phyloP scores from a whole-genome alignment of 495 filamentous ascomycete genomes.

The Penicillium manginii region DNA sequence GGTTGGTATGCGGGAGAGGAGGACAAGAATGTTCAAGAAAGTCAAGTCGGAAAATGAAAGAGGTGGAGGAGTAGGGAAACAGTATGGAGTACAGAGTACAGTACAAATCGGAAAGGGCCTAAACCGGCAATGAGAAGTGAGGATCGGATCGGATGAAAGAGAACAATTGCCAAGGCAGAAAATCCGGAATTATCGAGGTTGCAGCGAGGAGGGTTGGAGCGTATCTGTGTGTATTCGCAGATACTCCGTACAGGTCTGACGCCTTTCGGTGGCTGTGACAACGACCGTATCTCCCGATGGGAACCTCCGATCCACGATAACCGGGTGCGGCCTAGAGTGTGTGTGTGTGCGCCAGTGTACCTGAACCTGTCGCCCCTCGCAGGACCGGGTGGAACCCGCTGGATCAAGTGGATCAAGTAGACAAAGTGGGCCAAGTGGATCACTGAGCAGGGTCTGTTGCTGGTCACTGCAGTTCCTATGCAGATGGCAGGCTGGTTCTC shows the following conservation, averaged over 20 bases:
- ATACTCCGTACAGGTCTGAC: too few species aligned
- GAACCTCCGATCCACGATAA: not conserved
- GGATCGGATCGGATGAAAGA: not conserved
- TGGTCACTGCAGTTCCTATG: not conserved
- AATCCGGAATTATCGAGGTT: not conserved
- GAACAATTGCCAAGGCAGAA: not conserved
- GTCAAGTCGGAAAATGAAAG: not conserved
- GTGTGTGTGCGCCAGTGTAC: too few species aligned
- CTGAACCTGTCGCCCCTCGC: not conserved
- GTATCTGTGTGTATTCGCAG: not conserved
- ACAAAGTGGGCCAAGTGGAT: too few species aligned
- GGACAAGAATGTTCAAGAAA: not conserved
- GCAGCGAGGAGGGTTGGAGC: not conserved
- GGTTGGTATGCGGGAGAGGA: not conserved
- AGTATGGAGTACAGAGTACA: too few species aligned
- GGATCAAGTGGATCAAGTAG: not conserved
- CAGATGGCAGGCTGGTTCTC: not conserved
- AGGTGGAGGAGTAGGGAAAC: too few species aligned
- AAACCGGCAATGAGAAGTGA: not conserved
- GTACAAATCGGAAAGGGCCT: not conserved
- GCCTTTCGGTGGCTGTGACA: too few species aligned
- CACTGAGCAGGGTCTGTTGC: not conserved
- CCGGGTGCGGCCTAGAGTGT: too few species aligned
- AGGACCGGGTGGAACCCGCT: not conserved
- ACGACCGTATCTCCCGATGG: too few species aligned